phyloP scores from a whole-genome alignment of 1,284 basidiomycete genomes.

The Heterobasidion irregulare region DNA sequence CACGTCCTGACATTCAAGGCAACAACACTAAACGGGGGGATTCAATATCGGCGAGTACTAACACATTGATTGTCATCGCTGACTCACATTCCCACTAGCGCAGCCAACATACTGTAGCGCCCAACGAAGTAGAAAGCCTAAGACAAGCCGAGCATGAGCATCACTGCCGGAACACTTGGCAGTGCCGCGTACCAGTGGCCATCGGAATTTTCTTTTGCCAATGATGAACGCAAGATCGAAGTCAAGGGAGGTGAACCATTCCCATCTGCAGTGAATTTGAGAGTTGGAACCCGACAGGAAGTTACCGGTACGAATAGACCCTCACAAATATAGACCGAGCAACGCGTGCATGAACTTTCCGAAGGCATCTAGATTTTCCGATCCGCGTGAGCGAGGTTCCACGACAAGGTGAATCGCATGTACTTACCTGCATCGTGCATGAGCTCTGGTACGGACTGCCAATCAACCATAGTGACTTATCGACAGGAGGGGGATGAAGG shows the following conservation, averaged over 20 bases:
- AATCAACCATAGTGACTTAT: conserved; percentile 15
- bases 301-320: neutral
- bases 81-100: conserved; percentile 63
- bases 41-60: neutral
- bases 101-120: conserved; percentile 59
- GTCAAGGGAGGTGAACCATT: conserved; percentile 7
- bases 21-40: neutral
- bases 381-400: too few species aligned
- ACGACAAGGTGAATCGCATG: too few species aligned
- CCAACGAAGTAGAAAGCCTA: conserved; percentile 71
- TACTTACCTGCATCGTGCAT: conserved; percentile 10
- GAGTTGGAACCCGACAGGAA: neutral
- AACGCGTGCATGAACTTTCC: conserved; percentile 9
- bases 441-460: conserved; percentile 15
- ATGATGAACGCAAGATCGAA: conserved; percentile 7
- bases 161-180: neutral
- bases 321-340: conserved; percentile 10
- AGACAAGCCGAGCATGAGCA: neutral
- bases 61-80: neutral
- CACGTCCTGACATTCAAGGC: neutral
- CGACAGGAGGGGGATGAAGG: too few species aligned
- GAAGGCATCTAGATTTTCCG: conserved; percentile 3
- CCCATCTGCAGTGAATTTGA: conserved; percentile 3
- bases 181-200: conserved; percentile 22
- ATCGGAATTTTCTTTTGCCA: conserved; percentile 15